phyloP scores from a whole-genome alignment of 805 yeast genomes.

The Pichia phayaonensis region DNA sequence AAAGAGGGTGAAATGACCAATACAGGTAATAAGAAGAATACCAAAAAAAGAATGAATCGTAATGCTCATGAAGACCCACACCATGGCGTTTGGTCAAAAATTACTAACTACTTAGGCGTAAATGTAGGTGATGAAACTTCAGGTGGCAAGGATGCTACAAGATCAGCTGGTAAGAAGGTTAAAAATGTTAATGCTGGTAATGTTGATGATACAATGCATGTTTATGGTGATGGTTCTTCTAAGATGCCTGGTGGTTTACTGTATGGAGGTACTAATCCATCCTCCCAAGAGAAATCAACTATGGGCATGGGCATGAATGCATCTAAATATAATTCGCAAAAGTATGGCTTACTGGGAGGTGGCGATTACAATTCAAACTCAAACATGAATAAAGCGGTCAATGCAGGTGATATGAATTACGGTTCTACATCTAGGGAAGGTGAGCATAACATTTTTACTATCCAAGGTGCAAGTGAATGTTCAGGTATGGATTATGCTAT shows the following conservation, averaged over 20 bases:
- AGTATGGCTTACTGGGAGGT: neutral
- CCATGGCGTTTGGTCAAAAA: conserved; percentile 1
- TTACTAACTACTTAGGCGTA: conserved; percentile 9
- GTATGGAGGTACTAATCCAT: neutral
- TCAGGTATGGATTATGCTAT: neutral
- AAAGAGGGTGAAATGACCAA: neutral
- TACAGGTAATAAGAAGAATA: neutral
- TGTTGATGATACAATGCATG: neutral
- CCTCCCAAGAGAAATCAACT: too few relatives aligned
- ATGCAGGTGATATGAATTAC: too few relatives aligned
- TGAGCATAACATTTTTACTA: neutral
- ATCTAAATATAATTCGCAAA: neutral
- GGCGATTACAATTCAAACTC: neutral
- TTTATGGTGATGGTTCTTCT: neutral
- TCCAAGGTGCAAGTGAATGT: neutral
- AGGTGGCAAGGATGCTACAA: neutral
- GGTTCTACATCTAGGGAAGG: neutral
- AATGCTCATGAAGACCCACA: neutral
- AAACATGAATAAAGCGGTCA: neutral
- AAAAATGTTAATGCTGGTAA: neutral
- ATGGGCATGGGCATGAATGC: neutral
- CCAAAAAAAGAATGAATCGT: neutral
- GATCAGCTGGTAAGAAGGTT: neutral
- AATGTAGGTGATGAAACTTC: neutral
- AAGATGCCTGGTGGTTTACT: neutral